Conservation (phyloP, 495 filamentous ascomycete genomes). For the Trypethelium eluteriae region DNA sequence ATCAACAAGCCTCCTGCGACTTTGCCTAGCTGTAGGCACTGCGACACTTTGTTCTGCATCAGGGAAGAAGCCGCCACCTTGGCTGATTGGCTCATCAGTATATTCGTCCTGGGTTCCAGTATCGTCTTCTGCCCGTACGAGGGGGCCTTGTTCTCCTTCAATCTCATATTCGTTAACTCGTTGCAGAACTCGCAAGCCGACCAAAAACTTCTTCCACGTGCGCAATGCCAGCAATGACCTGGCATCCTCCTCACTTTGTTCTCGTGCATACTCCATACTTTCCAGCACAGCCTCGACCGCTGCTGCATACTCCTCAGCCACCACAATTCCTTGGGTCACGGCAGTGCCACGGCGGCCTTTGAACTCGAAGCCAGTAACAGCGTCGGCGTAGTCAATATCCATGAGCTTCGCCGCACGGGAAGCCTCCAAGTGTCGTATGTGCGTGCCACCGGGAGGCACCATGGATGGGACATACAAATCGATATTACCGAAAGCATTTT, state of each 20-base stretch:
- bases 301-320: constrained; percentile 61
- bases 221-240: constrained; percentile 52
- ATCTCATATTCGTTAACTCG: constrained; percentile 58
- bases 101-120: constrained; percentile 3
- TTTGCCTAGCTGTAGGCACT: background rate
- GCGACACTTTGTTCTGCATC: constrained; percentile 16
- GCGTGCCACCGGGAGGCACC: constrained; percentile 73
- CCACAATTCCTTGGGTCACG: constrained; percentile 64
- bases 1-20: background rate
- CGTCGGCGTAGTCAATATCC: constrained; percentile 79
- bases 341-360: constrained; percentile 75
- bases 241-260: constrained; percentile 49
- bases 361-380: constrained; percentile 85
- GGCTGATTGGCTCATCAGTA: constrained; percentile 18
- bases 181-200: constrained; percentile 68
- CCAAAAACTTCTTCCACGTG: constrained; percentile 69
- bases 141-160: constrained; percentile 40
- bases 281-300: constrained; percentile 60
- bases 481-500: constrained; percentile 81
- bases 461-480: constrained; percentile 90
- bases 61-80: constrained; percentile 29
- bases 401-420: constrained; percentile 64
- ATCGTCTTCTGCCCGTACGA: background rate
- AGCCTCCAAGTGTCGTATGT: constrained; percentile 61
- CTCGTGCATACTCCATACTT: constrained; percentile 55